Conservation (phyloP, 129 eudicot genomes). For the Arctium lappa region DNA sequence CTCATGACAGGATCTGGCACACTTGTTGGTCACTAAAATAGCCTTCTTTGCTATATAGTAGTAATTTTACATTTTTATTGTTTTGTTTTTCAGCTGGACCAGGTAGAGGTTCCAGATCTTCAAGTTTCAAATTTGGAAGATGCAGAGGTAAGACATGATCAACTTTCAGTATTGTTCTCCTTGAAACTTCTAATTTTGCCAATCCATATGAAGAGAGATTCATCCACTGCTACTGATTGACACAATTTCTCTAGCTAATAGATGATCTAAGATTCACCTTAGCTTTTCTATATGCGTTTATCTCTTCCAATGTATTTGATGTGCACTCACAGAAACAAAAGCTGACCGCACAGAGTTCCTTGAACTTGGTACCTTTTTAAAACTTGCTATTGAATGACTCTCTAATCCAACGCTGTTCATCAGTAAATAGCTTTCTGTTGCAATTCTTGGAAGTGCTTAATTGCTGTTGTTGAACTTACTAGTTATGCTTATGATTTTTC, state of each 20-base stretch:
- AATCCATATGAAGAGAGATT: neutral
- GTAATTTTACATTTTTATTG: neutral
- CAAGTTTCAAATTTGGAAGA: constrained; percentile 36
- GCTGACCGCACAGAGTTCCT: too few relatives aligned
- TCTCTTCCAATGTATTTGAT: too few relatives aligned
- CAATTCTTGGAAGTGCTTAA: constrained; percentile 6
- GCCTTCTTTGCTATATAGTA: neutral
- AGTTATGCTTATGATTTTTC: neutral
- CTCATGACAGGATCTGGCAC: neutral
- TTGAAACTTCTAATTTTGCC: neutral
- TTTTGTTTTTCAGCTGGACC: constrained; percentile 33
- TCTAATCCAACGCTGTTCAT: too few relatives aligned
- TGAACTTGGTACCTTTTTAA: too few relatives aligned
- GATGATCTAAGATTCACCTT: too few relatives aligned
- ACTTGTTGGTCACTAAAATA: neutral
- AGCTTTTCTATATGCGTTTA: too few relatives aligned
- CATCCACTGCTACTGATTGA: neutral
- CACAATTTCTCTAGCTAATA: too few relatives aligned
- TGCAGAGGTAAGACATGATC: constrained; percentile 33
- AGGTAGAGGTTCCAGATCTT: constrained; percentile 31
- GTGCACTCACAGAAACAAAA: too few relatives aligned
- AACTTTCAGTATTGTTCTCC: neutral
- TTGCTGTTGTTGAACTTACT: neutral
- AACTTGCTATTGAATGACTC: too few relatives aligned
- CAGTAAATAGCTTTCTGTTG: neutral